Evolutionary conservation across 345 rosid species (phyloP), one percentile per base, ranked within the genome.

Genomic region (Trapa bicornis): DNA sequence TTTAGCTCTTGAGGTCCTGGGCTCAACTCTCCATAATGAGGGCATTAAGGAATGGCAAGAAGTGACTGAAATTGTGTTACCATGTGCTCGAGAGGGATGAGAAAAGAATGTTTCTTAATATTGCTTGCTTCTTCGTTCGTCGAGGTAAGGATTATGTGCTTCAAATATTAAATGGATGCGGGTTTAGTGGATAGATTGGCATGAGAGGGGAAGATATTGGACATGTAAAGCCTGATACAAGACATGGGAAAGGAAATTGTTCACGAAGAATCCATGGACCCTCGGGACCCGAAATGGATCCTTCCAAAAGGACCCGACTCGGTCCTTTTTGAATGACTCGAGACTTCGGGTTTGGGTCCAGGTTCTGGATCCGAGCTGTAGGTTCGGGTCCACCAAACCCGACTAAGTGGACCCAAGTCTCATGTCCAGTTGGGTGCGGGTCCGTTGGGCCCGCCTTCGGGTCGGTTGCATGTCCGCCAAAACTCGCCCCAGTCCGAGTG

Each of bases 51-150:
- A 47, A 36, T 70, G 74, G 77, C 0, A 45, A 17, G 60, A 33
- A 70, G 0, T 16, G 17, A n/a, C 39, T 74, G 4, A 47, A 61
- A 58, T 37, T 69, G 17, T 57, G 76, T 57, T 74, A 50, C 12
- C 13, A 74, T 47, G 65, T 38, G 57, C 61, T 74, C 0, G 16
- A 58, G 37, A 66, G 61, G 1, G 65, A 64, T 8, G 61, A 47
- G 12, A 68, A 74, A 65, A 11, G 36, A 33, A 15, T 74, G 11
- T 74, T 74, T 29, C 65, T 74, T 1, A 60, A 74, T 5, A 56
- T 74, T 41, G 72, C 76, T 0, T 73, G 72, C 47, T 68, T 73
- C 65, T 73, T 68, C n/a, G 13, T 47, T 15, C 66, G 70, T 0
- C 1, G 10, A 33, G 35, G 3, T 0, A 42, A 22, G 29, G 11